Evolutionary conservation across 1,284 basidiomycete genomes (phyloP), one percentile per base, ranked within the genome.

Genomic region (Malassezia obtusa): DNA sequence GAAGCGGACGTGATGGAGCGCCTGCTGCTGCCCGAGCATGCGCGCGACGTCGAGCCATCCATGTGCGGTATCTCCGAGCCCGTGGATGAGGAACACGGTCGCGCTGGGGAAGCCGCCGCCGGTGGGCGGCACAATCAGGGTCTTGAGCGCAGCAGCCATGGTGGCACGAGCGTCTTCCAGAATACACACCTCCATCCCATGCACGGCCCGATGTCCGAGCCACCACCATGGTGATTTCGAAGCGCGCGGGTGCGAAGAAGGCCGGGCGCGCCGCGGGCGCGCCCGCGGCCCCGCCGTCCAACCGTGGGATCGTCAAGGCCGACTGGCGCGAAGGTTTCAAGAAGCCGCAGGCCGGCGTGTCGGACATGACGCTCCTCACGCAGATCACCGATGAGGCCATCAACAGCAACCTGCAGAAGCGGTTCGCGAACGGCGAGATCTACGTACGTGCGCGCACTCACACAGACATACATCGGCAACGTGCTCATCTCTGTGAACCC

Each of bases 401-500:
- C 80, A 98, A 96, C 76, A 89, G 95, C 50, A 99, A 99, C 75
- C 80, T 99, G 62, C 85, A 94, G 79, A 89, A 92, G 76, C 62
- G 92, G 54, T 99, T 94, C 83, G 84, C 83, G 60, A 91, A 86
- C 68, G 86, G 80, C 51, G 92, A 98, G 77, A 99, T 99, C 68
- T 99, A 99, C 76, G 79, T 78, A 50, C 52, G 78, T 66, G 10
- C 5, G 5, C 26, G 26, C 46, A 17, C 41, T 56, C 7, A 36
- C 37, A 8, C 55, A 80, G 78, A 98, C 94, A 7, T 99, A 98
- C 76, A 98, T 99, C 75, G 94, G 94, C 33, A 81, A 87, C 65
- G 94, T 99, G 39, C 77, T 99, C 61, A 94, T 99, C 71, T 98
- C 94, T 24, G 92, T 99, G 65, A 99, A 98, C 76, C 94, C 92